Percentiles rank a stretch among this genome's conserved stretches.
Conservation (phyloP, 2,329 filamentous ascomycete species). For the Ceratocystis variospora region DNA sequence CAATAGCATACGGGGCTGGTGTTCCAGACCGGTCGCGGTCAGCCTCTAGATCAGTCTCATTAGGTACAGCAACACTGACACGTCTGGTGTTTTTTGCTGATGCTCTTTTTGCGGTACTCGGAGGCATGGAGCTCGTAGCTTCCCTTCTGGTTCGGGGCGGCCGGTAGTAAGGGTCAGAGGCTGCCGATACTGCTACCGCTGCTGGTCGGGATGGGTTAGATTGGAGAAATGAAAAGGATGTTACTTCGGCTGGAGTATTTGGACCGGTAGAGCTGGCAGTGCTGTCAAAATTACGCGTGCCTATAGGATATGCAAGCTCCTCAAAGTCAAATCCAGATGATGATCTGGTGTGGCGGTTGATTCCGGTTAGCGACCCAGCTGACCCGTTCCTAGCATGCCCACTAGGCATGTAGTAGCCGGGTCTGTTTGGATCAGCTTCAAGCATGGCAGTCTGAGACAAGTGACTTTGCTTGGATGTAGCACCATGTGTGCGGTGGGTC, state of each 20-base stretch:
- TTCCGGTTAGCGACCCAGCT: slow-evolving; percentile 37
- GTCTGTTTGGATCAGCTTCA: slow-evolving; percentile 50
- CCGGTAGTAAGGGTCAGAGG: slow-evolving; percentile 71
- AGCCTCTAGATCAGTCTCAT: slow-evolving; percentile 31
- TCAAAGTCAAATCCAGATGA: slow-evolving; percentile 42
- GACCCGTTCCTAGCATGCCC: slow-evolving; percentile 48
- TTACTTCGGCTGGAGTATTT: slow-evolving; percentile 58
- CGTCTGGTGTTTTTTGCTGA: slow-evolving; percentile 28
- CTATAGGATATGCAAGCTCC: slow-evolving; percentile 30
- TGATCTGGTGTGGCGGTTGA: slow-evolving; percentile 34
- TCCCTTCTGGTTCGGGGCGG: slow-evolving; percentile 60
- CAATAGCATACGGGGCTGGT: slow-evolving; percentile 30
- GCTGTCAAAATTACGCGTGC: slow-evolving; percentile 38
- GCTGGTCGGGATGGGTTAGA: slow-evolving; percentile 36
- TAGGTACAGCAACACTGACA: slow-evolving; percentile 27
- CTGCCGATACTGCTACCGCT: slow-evolving; percentile 35
- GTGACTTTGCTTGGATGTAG: slow-evolving; percentile 59
- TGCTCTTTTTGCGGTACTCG: slow-evolving; percentile 10
- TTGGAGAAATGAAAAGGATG: slow-evolving; percentile 57
- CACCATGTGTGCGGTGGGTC: slow-evolving; percentile 40
- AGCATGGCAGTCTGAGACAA: slow-evolving; percentile 74
- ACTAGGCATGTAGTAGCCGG: slow-evolving; percentile 39
- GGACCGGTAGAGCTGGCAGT: slow-evolving; percentile 50
- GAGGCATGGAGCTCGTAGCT: slow-evolving; percentile 32
- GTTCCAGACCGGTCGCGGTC: slow-evolving; percentile 34